Evolutionary conservation across 139 green algal species (phyloP), one percentile per base, ranked within the genome.

Genomic region (Zygnema cylindricum): DNA sequence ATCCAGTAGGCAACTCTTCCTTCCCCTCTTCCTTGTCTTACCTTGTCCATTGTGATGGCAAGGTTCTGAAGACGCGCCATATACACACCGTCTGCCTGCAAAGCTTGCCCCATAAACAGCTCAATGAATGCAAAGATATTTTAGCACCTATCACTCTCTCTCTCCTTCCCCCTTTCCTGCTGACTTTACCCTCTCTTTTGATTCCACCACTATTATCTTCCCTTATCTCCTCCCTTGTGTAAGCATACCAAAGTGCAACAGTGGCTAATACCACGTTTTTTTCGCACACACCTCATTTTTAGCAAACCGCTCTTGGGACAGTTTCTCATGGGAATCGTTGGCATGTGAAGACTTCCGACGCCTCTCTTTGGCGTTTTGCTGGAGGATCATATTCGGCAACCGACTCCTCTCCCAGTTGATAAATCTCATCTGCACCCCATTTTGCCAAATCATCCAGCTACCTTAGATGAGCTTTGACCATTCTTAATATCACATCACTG

Each of bases 41-140:
- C 87, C 88, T 90, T 87, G 63, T 92, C 88, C 76, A 92, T 85
- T 22, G 84, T 92, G 0, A 82, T 92, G 0, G 88, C 88, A 1
- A 92, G 40, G 43, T 81, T 91, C 42, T 92, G 88, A 32, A 92
- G 1, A 0, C 88, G 1, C 1, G 25, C n/a, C 0, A 78, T n/a
- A 16, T 81, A 87, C 0, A 90, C 43, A 23, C 88, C 88, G 38
- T 92, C 88, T 7, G 88, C 87, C 83, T 92, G 86, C 42, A 1
- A n/a, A n/a, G n/a, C n/a, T n/a, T n/a, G n/a, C n/a, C n/a, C n/a
- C 69, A 11, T 88, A 25, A 73, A 73, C 57, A 73, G 57, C 57
- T 25, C 57, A 73, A 73, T 73, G 30, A 73, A 73, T 30, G 30
- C 57, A 73, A n/a, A n/a, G n/a, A n/a, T n/a, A n/a, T n/a, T n/a